phyloP scores from a whole-genome alignment of 2,329 filamentous ascomycete genomes.

The Phaeosphaeriaceae sp. region DNA sequence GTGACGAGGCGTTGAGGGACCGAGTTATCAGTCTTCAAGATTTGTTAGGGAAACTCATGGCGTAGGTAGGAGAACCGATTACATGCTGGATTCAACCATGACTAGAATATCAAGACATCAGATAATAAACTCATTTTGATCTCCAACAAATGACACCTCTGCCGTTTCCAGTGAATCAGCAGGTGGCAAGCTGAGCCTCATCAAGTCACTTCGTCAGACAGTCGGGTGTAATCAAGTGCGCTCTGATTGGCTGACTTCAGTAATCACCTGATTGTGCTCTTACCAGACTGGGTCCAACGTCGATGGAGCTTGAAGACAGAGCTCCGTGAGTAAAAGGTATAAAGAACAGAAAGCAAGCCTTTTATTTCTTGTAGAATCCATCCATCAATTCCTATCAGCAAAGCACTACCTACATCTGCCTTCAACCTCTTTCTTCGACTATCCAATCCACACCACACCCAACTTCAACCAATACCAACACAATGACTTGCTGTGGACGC shows the following conservation, averaged over 20 bases:
- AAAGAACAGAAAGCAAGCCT: conserved; percentile 14
- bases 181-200: conserved; percentile 30
- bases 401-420: neutral
- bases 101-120: conserved; percentile 6
- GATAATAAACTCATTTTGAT: conserved; percentile 10
- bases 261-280: conserved; percentile 28
- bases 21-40: conserved; percentile 30
- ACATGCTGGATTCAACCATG: too few species aligned
- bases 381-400: conserved; percentile 3
- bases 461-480: conserved; percentile 29
- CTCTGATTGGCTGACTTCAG: conserved; percentile 33
- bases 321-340: conserved; percentile 19
- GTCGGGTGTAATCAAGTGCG: conserved; percentile 34
- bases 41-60: conserved; percentile 29
- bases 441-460: conserved; percentile 8
- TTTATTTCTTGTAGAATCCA: conserved; percentile 10
- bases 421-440: conserved; percentile 5
- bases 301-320: conserved; percentile 16
- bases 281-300: conserved; percentile 23
- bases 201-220: conserved; percentile 6
- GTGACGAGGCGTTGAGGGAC: conserved; percentile 29
- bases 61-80: too few species aligned
- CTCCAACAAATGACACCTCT: conserved; percentile 27
- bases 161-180: conserved; percentile 28
- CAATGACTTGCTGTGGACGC: conserved; percentile 65